Percentiles rank a stretch among this genome's conserved stretches.
These are phyloP conservation scores for Astragalus glycyphyllos DNA, from an alignment of 306 rosid species.

Conservation along the genomic window DNA sequence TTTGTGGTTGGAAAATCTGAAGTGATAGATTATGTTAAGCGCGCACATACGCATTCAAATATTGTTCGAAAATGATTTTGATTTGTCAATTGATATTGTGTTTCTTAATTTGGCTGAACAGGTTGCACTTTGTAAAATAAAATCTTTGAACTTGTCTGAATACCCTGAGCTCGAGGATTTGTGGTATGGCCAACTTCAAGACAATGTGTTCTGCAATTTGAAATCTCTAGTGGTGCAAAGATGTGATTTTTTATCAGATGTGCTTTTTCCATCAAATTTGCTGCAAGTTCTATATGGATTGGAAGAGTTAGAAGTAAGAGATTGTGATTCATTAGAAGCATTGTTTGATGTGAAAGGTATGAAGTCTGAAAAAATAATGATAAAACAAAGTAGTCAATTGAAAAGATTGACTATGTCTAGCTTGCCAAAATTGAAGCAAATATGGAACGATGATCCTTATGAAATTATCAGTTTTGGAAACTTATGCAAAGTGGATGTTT, in stretches of 20 bases:
- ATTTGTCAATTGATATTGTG: background rate
- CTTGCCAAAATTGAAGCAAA: too few species aligned
- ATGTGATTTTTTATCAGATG: constrained; percentile 19
- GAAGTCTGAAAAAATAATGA: background rate
- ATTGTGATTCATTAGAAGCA: constrained; percentile 28
- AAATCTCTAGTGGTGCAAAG: background rate
- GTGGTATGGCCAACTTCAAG: background rate
- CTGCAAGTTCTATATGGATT: background rate
- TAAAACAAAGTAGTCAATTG: too few species aligned
- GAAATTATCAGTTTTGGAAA: constrained; percentile 27
- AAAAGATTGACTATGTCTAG: too few species aligned
- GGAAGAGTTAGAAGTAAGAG: background rate
- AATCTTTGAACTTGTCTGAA: background rate
- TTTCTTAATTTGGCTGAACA: background rate
- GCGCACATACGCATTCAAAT: too few species aligned
- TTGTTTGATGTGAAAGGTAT: constrained; percentile 14
- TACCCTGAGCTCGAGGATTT: background rate
- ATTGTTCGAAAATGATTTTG: too few species aligned
- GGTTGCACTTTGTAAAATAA: background rate
- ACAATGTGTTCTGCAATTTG: background rate
- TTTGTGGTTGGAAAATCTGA: too few species aligned
- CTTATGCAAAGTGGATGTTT: background rate
- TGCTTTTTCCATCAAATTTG: constrained; percentile 25
- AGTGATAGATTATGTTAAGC: too few species aligned
- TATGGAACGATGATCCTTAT: background rate